These are phyloP conservation scores for Dendryphion nanum DNA, from an alignment of 2,329 filamentous ascomycete species.

Conservation along the genomic window DNA sequence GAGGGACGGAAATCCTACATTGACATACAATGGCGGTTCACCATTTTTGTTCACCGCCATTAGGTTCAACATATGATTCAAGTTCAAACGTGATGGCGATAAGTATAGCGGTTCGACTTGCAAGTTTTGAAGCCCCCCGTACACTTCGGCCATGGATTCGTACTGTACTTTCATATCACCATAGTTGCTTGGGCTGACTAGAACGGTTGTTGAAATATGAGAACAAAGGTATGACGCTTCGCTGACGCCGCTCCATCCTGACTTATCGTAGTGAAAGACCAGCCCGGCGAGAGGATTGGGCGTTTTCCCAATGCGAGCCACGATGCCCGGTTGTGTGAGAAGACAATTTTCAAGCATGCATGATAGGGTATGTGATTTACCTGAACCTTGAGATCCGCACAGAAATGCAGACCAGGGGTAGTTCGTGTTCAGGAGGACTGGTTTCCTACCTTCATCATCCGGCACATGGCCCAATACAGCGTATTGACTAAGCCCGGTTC, in stretches of 20 bases:
- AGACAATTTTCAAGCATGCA: conserved; percentile 59
- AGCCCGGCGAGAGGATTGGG: conserved; percentile 56
- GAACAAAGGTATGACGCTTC: conserved; percentile 16
- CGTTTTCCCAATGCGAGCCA: conserved; percentile 40
- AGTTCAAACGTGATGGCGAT: conserved; percentile 11
- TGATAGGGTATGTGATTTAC: conserved; percentile 59
- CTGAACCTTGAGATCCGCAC: conserved; percentile 60
- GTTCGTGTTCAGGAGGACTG: conserved; percentile 1
- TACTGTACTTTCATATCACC: conserved; percentile 8
- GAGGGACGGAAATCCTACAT: no score
- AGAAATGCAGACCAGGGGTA: conserved; percentile 47
- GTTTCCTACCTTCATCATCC: no score
- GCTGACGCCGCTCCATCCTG: conserved; percentile 6
- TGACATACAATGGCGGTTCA: conserved; percentile 16
- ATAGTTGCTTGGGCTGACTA: conserved; percentile 17
- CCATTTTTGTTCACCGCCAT: conserved; percentile 15
- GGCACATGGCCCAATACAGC: no score
- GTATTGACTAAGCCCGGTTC: no score
- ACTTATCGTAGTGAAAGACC: conserved; percentile 54
- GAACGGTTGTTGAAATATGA: conserved; percentile 9
- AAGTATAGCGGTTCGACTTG: conserved; percentile 10
- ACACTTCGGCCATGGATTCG: conserved; percentile 6
- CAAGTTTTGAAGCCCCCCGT: conserved; percentile 3
- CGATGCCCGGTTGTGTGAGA: conserved; percentile 8
- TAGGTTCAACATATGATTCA: conserved; percentile 13